These are phyloP conservation scores for Candida schatavii DNA, from an alignment of 805 yeast genomes.

Conservation along the genomic window DNA sequence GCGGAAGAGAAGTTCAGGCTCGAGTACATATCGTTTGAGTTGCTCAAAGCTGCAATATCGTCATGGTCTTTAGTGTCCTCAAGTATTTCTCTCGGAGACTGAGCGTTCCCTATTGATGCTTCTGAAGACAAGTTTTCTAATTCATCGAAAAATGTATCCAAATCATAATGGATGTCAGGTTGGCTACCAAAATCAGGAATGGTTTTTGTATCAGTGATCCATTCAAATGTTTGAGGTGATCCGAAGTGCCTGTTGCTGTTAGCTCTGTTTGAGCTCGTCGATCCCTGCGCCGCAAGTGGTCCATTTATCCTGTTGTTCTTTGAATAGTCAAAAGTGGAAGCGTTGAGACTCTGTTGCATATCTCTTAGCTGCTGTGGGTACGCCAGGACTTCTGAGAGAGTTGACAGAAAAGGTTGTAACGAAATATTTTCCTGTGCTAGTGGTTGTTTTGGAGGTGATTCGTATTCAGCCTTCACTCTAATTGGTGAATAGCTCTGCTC, in stretches of 20 bases:
- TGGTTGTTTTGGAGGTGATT: not conserved
- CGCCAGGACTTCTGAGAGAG: slow-evolving; percentile 2
- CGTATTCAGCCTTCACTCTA: not conserved
- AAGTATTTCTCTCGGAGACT: not conserved
- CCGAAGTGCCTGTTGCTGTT: slow-evolving; percentile 1
- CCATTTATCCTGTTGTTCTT: too few species aligned
- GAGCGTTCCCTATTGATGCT: not conserved
- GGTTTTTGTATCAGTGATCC: slow-evolving; percentile 28
- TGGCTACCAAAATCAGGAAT: not conserved
- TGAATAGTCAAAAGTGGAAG: not conserved
- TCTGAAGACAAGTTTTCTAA: slow-evolving; percentile 30
- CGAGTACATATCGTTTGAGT: not conserved
- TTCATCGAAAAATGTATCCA: slow-evolving; percentile 50
- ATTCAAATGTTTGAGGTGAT: slow-evolving; percentile 19
- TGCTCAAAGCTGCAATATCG: not conserved
- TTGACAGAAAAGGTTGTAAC: slow-evolving; percentile 2
- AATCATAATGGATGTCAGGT: slow-evolving; percentile 12
- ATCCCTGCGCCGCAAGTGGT: not conserved
- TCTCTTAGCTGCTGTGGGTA: not conserved
- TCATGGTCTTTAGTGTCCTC: not conserved
- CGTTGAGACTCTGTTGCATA: not conserved
- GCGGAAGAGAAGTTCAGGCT: slow-evolving; percentile 1
- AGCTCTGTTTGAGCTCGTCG: not conserved
- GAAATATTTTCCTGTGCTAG: slow-evolving; percentile 1
- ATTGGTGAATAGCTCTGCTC: not conserved